Percentiles rank a stretch among this genome's conserved stretches.
phyloP scores from a whole-genome alignment of 2,329 filamentous ascomycete species.

The Mycosphaerella sp. region DNA sequence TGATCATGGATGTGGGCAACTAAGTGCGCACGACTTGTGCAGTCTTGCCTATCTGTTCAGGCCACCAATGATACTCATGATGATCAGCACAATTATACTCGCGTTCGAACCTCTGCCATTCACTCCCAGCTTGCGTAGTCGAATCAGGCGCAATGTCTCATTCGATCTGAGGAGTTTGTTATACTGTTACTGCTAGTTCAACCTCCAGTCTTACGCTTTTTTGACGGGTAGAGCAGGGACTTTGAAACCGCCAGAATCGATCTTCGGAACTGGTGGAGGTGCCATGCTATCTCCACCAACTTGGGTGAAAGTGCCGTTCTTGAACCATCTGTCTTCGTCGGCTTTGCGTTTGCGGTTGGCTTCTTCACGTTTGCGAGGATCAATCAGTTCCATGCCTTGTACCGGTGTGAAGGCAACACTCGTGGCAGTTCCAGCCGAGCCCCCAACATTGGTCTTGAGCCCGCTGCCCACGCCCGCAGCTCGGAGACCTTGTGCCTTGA shows the following conservation, averaged over 20 bases:
- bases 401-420: conserved; percentile 90
- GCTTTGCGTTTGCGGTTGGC: conserved; percentile 85
- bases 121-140: too few species aligned
- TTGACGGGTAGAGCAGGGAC: conserved; percentile 73
- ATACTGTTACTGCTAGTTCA: conserved; percentile 6
- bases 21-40: too few species aligned
- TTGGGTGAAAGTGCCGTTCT: conserved; percentile 93
- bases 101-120: too few species aligned
- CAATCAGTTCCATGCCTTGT: conserved; percentile 89
- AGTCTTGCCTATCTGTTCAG: too few species aligned
- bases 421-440: conserved; percentile 56
- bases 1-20: too few species aligned
- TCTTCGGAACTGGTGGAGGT: conserved; percentile 38
- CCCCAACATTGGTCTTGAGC: conserved; percentile 27
- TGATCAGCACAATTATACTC: too few species aligned
- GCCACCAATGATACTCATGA: too few species aligned
- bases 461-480: conserved; percentile 67
- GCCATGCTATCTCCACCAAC: conserved; percentile 46
- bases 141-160: too few species aligned
- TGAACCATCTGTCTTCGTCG: conserved; percentile 95
- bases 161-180: too few species aligned
- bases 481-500: conserved; percentile 73
- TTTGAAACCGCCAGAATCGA: conserved; percentile 66
- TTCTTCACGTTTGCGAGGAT: conserved; percentile 84
- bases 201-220: conserved; percentile 44